These are phyloP conservation scores for Exophiala phaeomuriformis DNA, from an alignment of 2,329 filamentous ascomycete genomes.

Conservation along the genomic window DNA sequence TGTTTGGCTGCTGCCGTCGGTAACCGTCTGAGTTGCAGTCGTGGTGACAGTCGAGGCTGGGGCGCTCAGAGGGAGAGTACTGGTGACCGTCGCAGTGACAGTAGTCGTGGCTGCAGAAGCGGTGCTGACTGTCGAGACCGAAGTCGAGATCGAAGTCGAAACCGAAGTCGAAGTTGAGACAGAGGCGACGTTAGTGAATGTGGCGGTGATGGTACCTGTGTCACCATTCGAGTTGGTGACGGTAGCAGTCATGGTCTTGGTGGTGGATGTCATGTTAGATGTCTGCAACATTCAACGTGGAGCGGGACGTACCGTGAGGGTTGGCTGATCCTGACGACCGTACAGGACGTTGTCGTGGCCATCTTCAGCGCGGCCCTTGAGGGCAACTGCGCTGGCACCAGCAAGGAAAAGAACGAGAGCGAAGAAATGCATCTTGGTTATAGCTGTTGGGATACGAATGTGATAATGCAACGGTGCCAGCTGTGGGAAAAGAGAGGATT, in stretches of 20 bases:
- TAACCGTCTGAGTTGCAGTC: not conserved
- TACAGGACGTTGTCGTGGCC: not conserved
- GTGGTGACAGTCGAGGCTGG: not conserved
- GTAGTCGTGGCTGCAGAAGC: not conserved
- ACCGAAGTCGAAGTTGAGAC: not conserved
- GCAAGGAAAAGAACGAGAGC: slow-evolving; percentile 1
- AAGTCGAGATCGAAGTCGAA: too few species aligned
- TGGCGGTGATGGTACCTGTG: not conserved
- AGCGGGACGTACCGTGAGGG: not conserved
- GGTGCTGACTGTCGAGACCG: too few species aligned
- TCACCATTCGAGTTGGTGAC: not conserved
- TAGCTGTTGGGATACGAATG: not conserved
- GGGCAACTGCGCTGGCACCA: not conserved
- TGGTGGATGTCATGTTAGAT: not conserved
- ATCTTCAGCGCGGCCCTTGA: not conserved
- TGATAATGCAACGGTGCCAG: not conserved
- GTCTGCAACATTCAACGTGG: not conserved
- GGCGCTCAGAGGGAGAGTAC: not conserved
- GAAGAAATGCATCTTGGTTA: slow-evolving; percentile 1
- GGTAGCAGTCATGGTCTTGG: not conserved
- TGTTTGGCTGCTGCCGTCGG: not conserved
- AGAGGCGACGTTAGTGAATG: not conserved
- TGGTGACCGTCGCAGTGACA: not conserved
- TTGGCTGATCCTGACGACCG: not conserved
- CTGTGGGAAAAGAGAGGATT: not conserved